Conservation (phyloP, 371 early-diverging fungal species). For the Coemansia sp. region DNA sequence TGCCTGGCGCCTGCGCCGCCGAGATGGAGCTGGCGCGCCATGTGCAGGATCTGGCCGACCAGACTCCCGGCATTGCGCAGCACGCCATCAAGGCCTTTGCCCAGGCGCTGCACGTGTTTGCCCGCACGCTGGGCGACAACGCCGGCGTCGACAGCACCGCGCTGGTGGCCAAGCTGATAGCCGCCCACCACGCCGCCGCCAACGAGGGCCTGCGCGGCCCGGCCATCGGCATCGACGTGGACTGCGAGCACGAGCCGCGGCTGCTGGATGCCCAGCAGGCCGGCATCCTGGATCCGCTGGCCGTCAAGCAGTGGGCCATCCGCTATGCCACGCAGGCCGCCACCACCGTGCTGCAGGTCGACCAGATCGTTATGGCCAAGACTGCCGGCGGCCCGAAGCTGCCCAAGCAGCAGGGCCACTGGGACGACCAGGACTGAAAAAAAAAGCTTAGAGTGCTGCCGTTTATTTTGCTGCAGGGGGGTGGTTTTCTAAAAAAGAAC, state of each 20-base stretch:
- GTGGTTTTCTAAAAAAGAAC: not conserved
- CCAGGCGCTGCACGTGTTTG: constrained; percentile 94
- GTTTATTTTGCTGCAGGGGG: no score
- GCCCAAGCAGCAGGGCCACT: constrained; percentile 76
- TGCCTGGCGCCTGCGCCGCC: constrained; percentile 95
- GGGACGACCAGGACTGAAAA: constrained; percentile 71
- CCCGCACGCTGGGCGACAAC: constrained; percentile 94
- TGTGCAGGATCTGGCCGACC: constrained; percentile 69
- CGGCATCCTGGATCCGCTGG: constrained; percentile 78
- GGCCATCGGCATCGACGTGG: constrained; percentile 76
- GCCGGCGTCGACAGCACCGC: constrained; percentile 96
- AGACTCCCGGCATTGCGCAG: constrained; percentile 94
- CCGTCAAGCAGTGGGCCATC: constrained; percentile 84
- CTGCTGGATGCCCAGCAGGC: constrained; percentile 76
- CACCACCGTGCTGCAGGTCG: constrained; percentile 92
- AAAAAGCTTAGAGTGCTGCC: no score
- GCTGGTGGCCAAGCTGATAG: constrained; percentile 87
- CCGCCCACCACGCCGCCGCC: constrained; percentile 84
- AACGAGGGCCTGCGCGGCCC: constrained; percentile 46
- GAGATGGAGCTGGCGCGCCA: constrained; percentile 92
- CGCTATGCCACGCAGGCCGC: constrained; percentile 92
- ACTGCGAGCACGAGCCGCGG: constrained; percentile 51
- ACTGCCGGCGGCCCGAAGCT: constrained; percentile 96
- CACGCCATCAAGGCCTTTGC: constrained; percentile 96
- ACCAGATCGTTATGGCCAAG: constrained; percentile 98